These are phyloP conservation scores for Amanita polypyramis DNA, from an alignment of 768 basidiomycete species.

Conservation along the genomic window DNA sequence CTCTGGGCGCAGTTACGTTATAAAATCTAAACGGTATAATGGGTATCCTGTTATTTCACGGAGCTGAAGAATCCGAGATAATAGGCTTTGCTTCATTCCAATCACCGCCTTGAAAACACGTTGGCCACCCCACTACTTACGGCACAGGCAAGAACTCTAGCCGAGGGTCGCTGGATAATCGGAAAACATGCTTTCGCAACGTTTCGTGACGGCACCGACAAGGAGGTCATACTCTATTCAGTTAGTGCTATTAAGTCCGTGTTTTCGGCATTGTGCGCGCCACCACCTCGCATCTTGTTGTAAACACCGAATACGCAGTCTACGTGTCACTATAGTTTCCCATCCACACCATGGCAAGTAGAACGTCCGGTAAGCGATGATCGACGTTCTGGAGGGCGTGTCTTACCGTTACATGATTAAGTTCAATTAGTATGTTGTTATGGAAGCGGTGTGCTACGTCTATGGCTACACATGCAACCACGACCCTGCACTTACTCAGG, in stretches of 20 bases:
- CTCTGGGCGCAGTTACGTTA: too few relatives aligned
- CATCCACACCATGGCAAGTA: background rate
- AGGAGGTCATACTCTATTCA: background rate
- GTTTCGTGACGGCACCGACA: background rate
- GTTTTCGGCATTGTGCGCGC: background rate
- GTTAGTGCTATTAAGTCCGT: background rate
- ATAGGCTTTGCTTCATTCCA: background rate
- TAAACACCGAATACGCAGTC: too few relatives aligned
- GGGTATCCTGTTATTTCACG: background rate
- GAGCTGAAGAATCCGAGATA: background rate
- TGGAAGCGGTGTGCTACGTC: background rate
- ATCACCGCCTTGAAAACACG: background rate
- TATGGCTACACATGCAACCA: background rate
- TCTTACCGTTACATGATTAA: background rate
- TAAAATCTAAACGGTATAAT: too few relatives aligned
- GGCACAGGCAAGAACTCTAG: background rate
- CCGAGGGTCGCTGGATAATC: background rate
- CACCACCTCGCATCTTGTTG: background rate
- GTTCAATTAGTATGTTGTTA: background rate
- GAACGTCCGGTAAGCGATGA: background rate
- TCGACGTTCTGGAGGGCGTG: background rate
- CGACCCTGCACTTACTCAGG: too few relatives aligned
- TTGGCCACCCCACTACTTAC: background rate
- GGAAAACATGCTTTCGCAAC: constrained; percentile 1
- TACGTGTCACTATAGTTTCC: too few relatives aligned